Conservation (phyloP, 2,329 filamentous ascomycete genomes). For the Hymenoscyphus linearis region DNA sequence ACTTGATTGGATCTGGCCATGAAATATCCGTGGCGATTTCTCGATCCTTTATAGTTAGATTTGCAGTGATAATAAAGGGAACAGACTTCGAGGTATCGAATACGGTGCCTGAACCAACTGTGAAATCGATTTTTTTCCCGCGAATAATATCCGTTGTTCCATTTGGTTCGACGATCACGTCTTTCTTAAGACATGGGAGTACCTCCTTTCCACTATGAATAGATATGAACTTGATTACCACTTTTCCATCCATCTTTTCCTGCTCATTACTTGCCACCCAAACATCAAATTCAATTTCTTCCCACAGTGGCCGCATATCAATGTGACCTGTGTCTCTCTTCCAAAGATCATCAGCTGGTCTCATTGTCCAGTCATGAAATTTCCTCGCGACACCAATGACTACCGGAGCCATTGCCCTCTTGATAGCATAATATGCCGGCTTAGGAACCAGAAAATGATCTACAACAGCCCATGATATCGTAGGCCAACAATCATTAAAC, state of each 20-base stretch:
- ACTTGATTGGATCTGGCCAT: slow-evolving; percentile 4
- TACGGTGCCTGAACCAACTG: background rate
- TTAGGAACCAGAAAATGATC: slow-evolving; percentile 51
- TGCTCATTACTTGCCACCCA: background rate
- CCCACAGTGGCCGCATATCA: background rate
- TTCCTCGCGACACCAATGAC: slow-evolving; percentile 24
- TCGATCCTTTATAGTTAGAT: background rate
- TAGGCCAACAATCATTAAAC: slow-evolving; percentile 66
- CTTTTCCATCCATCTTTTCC: background rate
- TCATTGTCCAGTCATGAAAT: slow-evolving; percentile 8
- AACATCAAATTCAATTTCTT: background rate
- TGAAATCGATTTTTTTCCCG: background rate
- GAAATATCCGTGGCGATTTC: background rate
- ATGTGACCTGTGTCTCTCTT: background rate
- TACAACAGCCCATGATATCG: slow-evolving; percentile 59
- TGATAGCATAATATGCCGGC: slow-evolving; percentile 47
- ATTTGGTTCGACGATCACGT: background rate
- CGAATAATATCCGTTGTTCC: background rate
- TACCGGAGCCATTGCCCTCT: slow-evolving; percentile 36
- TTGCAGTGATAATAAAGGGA: background rate
- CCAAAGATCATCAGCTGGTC: slow-evolving; percentile 15
- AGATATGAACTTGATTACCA: background rate
- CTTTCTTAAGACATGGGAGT: background rate
- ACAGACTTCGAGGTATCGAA: background rate
- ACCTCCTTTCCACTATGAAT: background rate